Evolutionary conservation across 2,329 filamentous ascomycete species (phyloP).

Genomic region (Diaporthe citriasiana): DNA sequence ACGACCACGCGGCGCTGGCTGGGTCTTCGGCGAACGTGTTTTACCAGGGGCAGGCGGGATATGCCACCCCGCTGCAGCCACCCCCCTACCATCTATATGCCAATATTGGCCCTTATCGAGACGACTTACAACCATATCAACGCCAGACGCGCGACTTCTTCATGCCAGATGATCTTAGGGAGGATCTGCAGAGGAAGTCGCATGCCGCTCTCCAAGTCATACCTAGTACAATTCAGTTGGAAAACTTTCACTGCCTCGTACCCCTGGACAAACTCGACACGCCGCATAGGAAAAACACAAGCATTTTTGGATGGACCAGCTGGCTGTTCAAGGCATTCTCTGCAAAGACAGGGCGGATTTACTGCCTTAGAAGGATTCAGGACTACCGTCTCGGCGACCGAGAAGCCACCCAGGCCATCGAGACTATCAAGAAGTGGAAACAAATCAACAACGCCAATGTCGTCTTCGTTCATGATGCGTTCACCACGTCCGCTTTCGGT

Average conservation of each 20-base stretch:
- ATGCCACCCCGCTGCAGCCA: constrained; percentile 70
- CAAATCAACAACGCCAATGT: constrained; percentile 84
- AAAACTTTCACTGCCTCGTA: constrained; percentile 93
- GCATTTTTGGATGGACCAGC: constrained; percentile 87
- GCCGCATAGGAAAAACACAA: constrained; percentile 81
- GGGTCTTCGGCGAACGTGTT: constrained; percentile 70
- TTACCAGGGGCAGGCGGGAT: constrained; percentile 72
- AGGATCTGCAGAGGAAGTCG: constrained; percentile 90
- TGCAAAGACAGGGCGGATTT: constrained; percentile 89
- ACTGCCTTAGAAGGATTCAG: constrained; percentile 88
- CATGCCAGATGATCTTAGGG: constrained; percentile 85
- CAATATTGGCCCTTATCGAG: constrained; percentile 84
- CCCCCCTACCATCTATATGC: constrained; percentile 95
- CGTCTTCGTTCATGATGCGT: constrained; percentile 90
- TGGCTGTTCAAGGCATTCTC: constrained; percentile 97
- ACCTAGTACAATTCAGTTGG: constrained; percentile 81
- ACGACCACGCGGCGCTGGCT: constrained; percentile 74
- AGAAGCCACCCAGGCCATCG: constrained; percentile 80
- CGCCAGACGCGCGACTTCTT: constrained; percentile 92
- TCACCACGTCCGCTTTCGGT: constrained; percentile 92
- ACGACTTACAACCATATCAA: constrained; percentile 88
- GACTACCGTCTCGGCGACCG: constrained; percentile 86
- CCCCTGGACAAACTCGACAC: constrained; percentile 77
- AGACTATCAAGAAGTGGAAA: constrained; percentile 90
- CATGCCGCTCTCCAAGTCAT: constrained; percentile 89